Conservation (phyloP, 768 basidiomycete genomes). For the Gelatoporia subvermispora region DNA sequence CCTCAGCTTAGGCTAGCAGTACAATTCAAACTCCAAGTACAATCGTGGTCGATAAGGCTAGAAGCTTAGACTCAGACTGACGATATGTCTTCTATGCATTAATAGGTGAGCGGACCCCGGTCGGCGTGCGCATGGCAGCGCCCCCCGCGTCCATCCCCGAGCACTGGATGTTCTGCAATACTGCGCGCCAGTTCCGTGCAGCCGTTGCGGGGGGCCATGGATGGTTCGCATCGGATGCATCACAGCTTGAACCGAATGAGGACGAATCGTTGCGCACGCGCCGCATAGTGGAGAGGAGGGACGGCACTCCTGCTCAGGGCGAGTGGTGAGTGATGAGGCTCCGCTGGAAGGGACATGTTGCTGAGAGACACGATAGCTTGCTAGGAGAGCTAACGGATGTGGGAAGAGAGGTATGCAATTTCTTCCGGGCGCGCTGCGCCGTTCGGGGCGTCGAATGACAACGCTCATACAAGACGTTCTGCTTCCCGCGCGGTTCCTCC, state of each 20-base stretch:
- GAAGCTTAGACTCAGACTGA: no score
- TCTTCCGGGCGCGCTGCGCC: no score
- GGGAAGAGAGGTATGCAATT: conserved; percentile 54
- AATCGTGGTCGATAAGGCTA: no score
- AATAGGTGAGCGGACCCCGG: conserved; percentile 72
- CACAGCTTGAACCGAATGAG: conserved; percentile 8
- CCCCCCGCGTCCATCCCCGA: conserved; percentile 63
- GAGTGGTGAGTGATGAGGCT: conserved; percentile 49
- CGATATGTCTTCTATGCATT: neutral
- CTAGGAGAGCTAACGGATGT: conserved; percentile 70
- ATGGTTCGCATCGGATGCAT: conserved; percentile 12
- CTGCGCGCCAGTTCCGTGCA: conserved; percentile 44
- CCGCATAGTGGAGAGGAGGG: conserved; percentile 49
- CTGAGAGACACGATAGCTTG: conserved; percentile 35
- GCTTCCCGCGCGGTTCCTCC: neutral
- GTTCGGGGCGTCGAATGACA: neutral
- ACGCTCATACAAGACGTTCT: conserved; percentile 4
- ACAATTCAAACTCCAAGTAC: no score
- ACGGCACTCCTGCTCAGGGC: conserved; percentile 50
- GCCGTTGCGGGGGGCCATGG: conserved; percentile 30
- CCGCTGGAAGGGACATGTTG: neutral
- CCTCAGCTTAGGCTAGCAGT: neutral
- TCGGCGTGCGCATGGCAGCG: conserved; percentile 57
- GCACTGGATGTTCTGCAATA: conserved; percentile 65
- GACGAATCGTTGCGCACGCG: conserved; percentile 32